These are phyloP conservation scores for Ceratorhiza oryzae-sativae DNA, from an alignment of 1,284 basidiomycete genomes.

Conservation along the genomic window DNA sequence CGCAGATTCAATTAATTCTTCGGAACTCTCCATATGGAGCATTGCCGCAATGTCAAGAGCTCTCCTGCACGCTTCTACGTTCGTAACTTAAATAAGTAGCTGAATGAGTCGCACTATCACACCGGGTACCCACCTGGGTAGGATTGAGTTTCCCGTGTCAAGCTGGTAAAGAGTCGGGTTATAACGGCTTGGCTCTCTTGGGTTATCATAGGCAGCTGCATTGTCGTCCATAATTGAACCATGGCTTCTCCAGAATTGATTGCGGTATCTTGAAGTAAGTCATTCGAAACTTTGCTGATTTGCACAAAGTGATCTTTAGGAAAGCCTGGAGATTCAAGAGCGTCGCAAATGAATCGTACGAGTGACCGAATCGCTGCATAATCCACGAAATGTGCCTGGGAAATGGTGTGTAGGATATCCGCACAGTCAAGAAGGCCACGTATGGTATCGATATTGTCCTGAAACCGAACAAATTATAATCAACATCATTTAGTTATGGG, in stretches of 20 bases:
- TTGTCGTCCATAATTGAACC: conserved; percentile 31
- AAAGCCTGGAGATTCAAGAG: conserved; percentile 8
- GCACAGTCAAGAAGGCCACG: conserved; percentile 38
- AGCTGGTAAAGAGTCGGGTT: not conserved
- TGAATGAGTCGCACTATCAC: too few relatives aligned
- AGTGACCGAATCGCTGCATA: conserved; percentile 56
- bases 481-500: not conserved
- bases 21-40: conserved; percentile 5
- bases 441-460: conserved; percentile 8
- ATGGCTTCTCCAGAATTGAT: conserved; percentile 35
- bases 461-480: not conserved
- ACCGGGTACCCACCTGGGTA: not conserved
- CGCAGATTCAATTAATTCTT: conserved; percentile 16
- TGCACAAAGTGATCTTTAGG: not conserved
- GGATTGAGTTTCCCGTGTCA: not conserved
- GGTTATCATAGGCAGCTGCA: conserved; percentile 4
- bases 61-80: not conserved
- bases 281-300: conserved; percentile 39
- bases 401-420: conserved; percentile 32
- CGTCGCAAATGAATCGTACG: conserved; percentile 42
- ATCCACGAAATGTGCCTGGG: conserved; percentile 41
- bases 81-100: not conserved
- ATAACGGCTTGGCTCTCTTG: not conserved
- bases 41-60: conserved; percentile 22
- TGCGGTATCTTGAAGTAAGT: conserved; percentile 52